Percentiles rank a stretch among this genome's conserved stretches.
These are phyloP conservation scores for Paracoccidioides lutzii DNA, from an alignment of 2,329 filamentous ascomycete species.

Conservation along the genomic window DNA sequence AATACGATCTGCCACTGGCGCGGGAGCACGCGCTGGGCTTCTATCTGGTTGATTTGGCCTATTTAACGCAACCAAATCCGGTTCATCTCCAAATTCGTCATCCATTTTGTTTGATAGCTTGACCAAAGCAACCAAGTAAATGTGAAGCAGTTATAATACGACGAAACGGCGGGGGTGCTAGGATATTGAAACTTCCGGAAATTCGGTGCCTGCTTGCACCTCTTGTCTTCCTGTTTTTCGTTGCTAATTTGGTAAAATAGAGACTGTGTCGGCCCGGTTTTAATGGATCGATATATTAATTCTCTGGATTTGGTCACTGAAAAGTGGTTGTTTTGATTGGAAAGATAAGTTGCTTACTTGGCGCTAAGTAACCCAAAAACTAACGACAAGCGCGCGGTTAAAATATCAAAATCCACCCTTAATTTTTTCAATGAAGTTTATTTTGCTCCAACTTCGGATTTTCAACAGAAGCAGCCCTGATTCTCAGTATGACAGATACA, in stretches of 20 bases:
- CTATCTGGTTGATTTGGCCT: constrained; percentile 12
- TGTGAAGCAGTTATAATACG: constrained; percentile 14
- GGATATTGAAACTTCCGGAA: neutral
- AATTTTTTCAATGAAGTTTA: constrained; percentile 1
- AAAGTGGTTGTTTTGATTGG: neutral
- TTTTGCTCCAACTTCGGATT: neutral
- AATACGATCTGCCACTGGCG: constrained; percentile 26
- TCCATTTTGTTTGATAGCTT: constrained; percentile 23
- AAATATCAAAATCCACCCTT: neutral
- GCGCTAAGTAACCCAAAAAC: neutral
- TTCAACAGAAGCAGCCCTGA: neutral
- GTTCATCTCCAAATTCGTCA: constrained; percentile 37
- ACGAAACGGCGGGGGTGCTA: neutral
- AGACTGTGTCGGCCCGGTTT: neutral
- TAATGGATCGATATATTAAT: neutral
- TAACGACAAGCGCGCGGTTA: neutral
- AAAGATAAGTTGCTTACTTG: neutral
- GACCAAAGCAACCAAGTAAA: neutral
- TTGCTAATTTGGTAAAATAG: neutral
- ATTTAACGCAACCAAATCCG: constrained; percentile 29
- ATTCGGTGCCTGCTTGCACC: neutral
- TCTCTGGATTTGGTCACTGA: neutral
- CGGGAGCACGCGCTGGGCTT: constrained; percentile 16
- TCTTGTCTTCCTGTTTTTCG: neutral
- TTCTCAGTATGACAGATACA: constrained; percentile 20